Conservation (phyloP, 2,329 filamentous ascomycete genomes). For the Onygenales sp. region DNA sequence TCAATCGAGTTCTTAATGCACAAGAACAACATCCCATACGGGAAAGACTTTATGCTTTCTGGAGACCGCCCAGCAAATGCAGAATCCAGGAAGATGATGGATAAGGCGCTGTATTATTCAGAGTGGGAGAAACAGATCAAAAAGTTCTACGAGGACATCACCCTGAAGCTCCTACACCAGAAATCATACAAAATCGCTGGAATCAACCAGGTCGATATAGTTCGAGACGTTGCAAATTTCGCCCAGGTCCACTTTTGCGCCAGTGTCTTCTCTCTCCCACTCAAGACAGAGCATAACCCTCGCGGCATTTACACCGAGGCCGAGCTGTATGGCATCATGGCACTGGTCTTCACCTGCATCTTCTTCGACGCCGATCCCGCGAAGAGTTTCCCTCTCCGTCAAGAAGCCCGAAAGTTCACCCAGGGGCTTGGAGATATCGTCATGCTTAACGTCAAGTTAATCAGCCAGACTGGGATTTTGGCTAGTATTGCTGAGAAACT, state of each 20-base stretch:
- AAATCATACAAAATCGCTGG: conserved; percentile 39
- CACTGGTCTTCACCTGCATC: conserved; percentile 40
- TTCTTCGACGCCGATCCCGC: conserved; percentile 40
- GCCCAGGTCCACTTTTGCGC: conserved; percentile 17
- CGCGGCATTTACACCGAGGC: conserved; percentile 38
- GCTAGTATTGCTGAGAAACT: conserved; percentile 23
- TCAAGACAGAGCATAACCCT: conserved; percentile 17
- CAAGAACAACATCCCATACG: conserved; percentile 11
- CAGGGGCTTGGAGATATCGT: conserved; percentile 30
- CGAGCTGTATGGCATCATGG: conserved; percentile 44
- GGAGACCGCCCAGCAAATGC: conserved; percentile 12
- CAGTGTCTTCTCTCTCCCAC: conserved; percentile 16
- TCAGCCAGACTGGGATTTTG: conserved; percentile 18
- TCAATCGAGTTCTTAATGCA: conserved; percentile 12
- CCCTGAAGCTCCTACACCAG: conserved; percentile 9
- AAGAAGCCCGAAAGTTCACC: conserved; percentile 32
- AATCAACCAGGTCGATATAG: conserved; percentile 18
- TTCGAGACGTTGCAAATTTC: conserved; percentile 16
- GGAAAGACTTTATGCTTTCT: conserved; percentile 15
- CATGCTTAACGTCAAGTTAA: conserved; percentile 31
- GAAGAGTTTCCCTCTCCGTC: conserved; percentile 38
- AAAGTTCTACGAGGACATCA: conserved; percentile 12
- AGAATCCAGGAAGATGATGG: conserved; percentile 12
- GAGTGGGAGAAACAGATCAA: conserved; percentile 10
- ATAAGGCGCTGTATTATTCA: conserved; percentile 12